Conservation (phyloP, 805 yeast species). For the Cyberlindnera xishuangbannaensis region DNA sequence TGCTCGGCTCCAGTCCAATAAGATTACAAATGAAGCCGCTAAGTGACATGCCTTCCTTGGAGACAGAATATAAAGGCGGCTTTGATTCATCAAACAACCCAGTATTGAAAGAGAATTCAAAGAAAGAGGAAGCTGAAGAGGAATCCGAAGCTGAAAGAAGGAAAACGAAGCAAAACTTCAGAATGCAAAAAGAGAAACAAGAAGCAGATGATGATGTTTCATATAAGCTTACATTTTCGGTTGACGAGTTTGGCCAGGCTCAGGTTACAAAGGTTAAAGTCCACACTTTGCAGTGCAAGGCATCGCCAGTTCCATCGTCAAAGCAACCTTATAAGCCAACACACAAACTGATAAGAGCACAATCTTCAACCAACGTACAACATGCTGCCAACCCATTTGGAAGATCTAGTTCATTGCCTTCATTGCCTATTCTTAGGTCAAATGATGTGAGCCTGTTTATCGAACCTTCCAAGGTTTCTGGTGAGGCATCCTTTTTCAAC, state of each 20-base stretch:
- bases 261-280: constrained; percentile 14
- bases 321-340: background rate
- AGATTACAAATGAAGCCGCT: constrained; percentile 24
- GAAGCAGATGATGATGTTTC: constrained; percentile 1
- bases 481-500: constrained; percentile 16
- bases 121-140: no score
- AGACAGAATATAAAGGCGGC: no score
- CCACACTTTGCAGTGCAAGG: background rate
- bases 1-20: constrained; percentile 20
- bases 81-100: no score
- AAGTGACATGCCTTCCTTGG: no score
- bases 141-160: no score
- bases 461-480: constrained; percentile 20
- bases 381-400: constrained; percentile 3
- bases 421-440: constrained; percentile 8
- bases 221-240: constrained; percentile 14
- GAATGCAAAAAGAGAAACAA: no score
- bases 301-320: constrained; percentile 2
- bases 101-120: no score
- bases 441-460: constrained; percentile 15
- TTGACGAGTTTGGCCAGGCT: constrained; percentile 26
- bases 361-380: constrained; percentile 14
- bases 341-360: constrained; percentile 17
- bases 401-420: constrained; percentile 15
- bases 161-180: background rate